phyloP scores from a whole-genome alignment of 805 yeast species.

The Starmerella floris region DNA sequence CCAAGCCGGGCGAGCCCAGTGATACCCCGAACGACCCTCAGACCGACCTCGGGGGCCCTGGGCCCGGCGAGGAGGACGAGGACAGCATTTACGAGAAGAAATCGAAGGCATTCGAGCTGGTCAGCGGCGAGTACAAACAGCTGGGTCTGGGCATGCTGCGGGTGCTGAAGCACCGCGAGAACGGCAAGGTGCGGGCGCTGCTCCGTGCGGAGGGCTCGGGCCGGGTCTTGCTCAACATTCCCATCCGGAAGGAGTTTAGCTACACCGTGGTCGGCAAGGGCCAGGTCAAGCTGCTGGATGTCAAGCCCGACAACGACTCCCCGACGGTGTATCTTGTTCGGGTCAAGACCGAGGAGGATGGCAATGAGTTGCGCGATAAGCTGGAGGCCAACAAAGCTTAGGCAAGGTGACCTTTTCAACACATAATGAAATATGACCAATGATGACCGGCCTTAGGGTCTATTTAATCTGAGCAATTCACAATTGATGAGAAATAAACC shows the following conservation, averaged over 20 bases:
- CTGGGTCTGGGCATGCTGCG: conserved; percentile 74
- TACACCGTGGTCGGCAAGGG: conserved; percentile 53
- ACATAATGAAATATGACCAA: too few species aligned
- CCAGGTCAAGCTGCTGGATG: conserved; percentile 53
- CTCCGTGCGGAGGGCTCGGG: conserved; percentile 84
- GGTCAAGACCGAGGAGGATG: conserved; percentile 68
- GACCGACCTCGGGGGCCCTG: conserved; percentile 39
- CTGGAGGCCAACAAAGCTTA: conserved; percentile 23
- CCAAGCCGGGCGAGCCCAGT: conserved; percentile 37
- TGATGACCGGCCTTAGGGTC: too few species aligned
- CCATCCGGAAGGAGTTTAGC: conserved; percentile 42
- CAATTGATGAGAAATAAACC: neutral
- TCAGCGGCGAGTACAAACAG: conserved; percentile 32
- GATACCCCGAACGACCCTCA: conserved; percentile 30
- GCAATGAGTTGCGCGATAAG: conserved; percentile 35
- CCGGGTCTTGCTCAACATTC: conserved; percentile 58
- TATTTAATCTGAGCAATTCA: too few species aligned
- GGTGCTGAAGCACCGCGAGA: conserved; percentile 46
- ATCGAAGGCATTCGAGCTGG: conserved; percentile 55
- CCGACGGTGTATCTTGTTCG: conserved; percentile 57
- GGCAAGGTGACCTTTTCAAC: too few species aligned
- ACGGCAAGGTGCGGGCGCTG: conserved; percentile 53
- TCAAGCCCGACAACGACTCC: conserved; percentile 38
- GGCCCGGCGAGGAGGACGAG: conserved; percentile 83
- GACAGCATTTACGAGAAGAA: conserved; percentile 47